Evolutionary conservation across 306 rosid species (phyloP).

Genomic region (Casuarina cunninghamiana): DNA sequence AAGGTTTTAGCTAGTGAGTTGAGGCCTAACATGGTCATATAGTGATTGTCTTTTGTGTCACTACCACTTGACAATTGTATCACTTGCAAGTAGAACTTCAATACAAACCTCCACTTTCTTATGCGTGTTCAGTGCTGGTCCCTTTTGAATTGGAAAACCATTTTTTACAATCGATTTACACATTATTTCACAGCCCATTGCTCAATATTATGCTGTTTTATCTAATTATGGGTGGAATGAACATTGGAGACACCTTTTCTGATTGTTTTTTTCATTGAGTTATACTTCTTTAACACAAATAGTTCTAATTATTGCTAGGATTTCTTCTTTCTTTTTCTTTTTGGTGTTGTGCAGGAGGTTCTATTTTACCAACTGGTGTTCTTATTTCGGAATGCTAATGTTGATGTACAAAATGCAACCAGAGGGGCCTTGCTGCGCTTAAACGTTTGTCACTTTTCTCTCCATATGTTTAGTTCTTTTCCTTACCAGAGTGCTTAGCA

Average conservation of each 20-base stretch:
- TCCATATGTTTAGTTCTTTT: background rate
- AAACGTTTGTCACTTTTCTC: constrained; percentile 51
- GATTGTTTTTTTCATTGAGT: background rate
- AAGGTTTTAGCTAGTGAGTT: background rate
- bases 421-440: constrained; percentile 64
- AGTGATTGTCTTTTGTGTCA: background rate
- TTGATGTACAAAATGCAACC: constrained; percentile 62
- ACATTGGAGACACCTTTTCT: background rate
- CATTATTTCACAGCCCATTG: background rate
- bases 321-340: constrained; percentile 14
- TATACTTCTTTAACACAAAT: background rate
- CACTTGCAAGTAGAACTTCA: background rate
- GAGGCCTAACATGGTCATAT: background rate
- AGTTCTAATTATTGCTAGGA: background rate
- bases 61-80: background rate
- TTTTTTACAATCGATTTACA: background rate
- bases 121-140: too few relatives aligned
- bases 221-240: background rate
- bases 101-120: background rate
- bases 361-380: constrained; percentile 62
- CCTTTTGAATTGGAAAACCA: background rate
- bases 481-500: constrained; percentile 5
- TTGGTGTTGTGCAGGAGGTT: constrained; percentile 50
- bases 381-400: constrained; percentile 55
- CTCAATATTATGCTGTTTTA: background rate